Base-by-base conservation (phyloP, 2,329 filamentous ascomycete species). In the Diplodia seriata region DNA sequence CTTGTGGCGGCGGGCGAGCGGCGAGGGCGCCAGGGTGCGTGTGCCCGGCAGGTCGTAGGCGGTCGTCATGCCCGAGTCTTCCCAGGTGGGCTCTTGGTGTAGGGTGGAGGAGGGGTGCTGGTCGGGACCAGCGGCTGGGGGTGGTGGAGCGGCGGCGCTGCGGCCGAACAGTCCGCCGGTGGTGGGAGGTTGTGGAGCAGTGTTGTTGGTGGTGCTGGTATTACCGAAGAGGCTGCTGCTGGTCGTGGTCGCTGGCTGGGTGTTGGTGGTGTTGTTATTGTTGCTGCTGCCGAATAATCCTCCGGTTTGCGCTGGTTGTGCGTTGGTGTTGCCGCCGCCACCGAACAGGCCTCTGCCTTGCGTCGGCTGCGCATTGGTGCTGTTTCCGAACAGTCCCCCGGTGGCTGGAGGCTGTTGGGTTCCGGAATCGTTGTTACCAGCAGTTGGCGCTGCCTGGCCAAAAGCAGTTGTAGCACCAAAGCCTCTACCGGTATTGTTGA, bases 11-110 rank as follows among this genome's bases (percentile, higher is more conserved):
- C 47, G 59, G 43, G 47, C 23, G 29, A 63, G 59, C 8, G 47
- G 78, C 18, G 82, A 83, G 1, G 87, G 85, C 0, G 79, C 74
- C 4, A 90, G 79, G 0, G 86, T 87, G 76, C 88, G 88, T 38
- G 81, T 73, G 0, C 85, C 85, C 0, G 86, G 86, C 0, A 90
- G 80, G 67, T 89, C 87, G 74, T 89, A 90, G 1, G 84, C 87
- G 0, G 85, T 84, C 0, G 86, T 88, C 65, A 89, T 78, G 5
- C 87, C 88, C 0, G 82, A 84, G 71, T 89, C 87, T 69, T 87
- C 86, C 70, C 87, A 82, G 43, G 47, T 63, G 59, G 59, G 18
- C 4, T 63, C 59, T 36, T 63, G 20, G 43, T 47, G 49, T 18
- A 49, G 33, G 36, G 40, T 29, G n/a, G 36, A 15, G 6, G 38